These are phyloP conservation scores for Salix exigua DNA, from an alignment of 345 rosid genomes.

Conservation along the genomic window DNA sequence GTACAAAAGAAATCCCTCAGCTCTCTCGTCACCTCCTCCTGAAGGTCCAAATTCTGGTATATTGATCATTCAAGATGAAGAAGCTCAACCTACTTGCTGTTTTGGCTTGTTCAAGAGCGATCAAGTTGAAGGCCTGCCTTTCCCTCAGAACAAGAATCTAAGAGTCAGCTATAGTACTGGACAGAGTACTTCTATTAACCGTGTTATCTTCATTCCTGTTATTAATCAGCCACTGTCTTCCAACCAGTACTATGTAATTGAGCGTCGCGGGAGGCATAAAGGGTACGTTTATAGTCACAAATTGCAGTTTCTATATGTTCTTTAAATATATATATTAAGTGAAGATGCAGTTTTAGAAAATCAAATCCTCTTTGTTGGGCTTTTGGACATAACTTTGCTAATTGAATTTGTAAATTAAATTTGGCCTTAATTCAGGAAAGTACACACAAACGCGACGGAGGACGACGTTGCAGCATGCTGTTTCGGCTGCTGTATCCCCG, in stretches of 20 bases:
- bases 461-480: constrained; percentile 16
- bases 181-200: not conserved
- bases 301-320: not conserved
- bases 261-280: constrained; percentile 6
- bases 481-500: constrained; percentile 5
- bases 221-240: constrained; percentile 50
- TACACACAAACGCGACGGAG: constrained; percentile 9
- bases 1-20: constrained; percentile 21
- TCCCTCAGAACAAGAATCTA: constrained; percentile 55
- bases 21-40: constrained; percentile 34
- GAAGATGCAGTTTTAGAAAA: not conserved
- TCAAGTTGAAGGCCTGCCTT: constrained; percentile 26
- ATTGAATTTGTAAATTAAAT: too few relatives aligned
- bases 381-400: too few relatives aligned
- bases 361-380: not conserved
- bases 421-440: constrained; percentile 9
- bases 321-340: not conserved
- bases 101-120: constrained; percentile 36
- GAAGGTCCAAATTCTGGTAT: constrained; percentile 61
- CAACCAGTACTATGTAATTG: constrained; percentile 27
- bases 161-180: constrained; percentile 2
- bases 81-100: constrained; percentile 42
- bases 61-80: constrained; percentile 56
- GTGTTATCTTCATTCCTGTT: constrained; percentile 45
- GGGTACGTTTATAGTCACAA: constrained; percentile 3